phyloP scores from a whole-genome alignment of 1,284 basidiomycete species.

The Ceratobasidium sp. region DNA sequence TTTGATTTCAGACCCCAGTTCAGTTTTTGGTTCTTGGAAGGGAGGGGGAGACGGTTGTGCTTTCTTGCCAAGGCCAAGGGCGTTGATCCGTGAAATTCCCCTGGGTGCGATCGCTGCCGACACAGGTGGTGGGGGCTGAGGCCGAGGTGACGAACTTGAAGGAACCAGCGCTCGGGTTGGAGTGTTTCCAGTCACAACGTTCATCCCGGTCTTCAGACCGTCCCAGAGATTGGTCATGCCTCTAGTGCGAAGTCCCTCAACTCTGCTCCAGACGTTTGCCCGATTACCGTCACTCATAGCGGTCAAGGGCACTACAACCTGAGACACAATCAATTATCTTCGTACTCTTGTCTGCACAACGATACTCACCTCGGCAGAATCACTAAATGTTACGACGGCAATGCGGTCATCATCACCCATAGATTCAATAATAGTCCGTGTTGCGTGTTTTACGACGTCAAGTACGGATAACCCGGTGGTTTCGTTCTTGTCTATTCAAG shows the following conservation, averaged over 20 bases:
- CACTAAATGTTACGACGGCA: conserved; percentile 44
- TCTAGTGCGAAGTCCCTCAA: conserved; percentile 41
- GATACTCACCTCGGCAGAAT: conserved; percentile 39
- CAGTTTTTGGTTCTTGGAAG: neutral
- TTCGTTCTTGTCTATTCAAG: conserved; percentile 31
- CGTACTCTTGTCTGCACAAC: neutral
- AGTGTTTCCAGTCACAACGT: conserved; percentile 40
- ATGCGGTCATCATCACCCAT: conserved; percentile 43
- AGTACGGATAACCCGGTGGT: conserved; percentile 40
- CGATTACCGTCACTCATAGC: conserved; percentile 38
- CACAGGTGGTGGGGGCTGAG: neutral
- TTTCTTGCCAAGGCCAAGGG: conserved; percentile 14
- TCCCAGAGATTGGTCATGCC: conserved; percentile 45
- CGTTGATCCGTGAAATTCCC: neutral
- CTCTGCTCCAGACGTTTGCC: conserved; percentile 22
- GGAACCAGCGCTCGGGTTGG: neutral
- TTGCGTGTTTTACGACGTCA: conserved; percentile 45
- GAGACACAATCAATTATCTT: neutral
- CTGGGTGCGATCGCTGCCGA: neutral
- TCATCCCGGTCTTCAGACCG: conserved; percentile 45
- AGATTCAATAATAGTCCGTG: conserved; percentile 42
- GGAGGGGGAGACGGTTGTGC: conserved; percentile 3
- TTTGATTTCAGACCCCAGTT: neutral
- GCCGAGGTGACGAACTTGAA: neutral
- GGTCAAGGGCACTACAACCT: conserved; percentile 39